These are phyloP conservation scores for Neonectria coccinea DNA, from an alignment of 2,329 filamentous ascomycete genomes.

Conservation along the genomic window DNA sequence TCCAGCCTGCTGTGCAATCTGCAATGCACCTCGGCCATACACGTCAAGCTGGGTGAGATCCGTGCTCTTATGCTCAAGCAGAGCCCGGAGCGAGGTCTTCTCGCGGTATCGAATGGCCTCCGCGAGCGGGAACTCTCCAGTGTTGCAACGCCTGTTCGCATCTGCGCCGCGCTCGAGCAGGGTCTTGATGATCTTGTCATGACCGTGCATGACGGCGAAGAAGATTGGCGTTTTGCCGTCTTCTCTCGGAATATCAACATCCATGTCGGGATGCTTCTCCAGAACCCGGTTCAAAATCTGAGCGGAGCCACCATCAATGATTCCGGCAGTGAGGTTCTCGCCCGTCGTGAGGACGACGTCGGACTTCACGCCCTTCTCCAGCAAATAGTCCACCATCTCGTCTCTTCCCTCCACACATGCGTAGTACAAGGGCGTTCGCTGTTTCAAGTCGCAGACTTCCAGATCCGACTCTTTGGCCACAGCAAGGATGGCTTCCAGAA, in stretches of 20 bases:
- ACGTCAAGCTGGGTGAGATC: slow-evolving; percentile 32
- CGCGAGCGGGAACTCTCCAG: slow-evolving; percentile 26
- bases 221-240: slow-evolving; percentile 31
- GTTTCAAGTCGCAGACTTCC: slow-evolving; percentile 27
- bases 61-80: slow-evolving; percentile 24
- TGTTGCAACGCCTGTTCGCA: slow-evolving; percentile 24
- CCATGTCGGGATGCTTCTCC: slow-evolving; percentile 29
- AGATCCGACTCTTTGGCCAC: slow-evolving; percentile 15
- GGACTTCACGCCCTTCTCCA: slow-evolving; percentile 30
- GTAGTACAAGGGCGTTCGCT: slow-evolving; percentile 32
- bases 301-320: slow-evolving; percentile 29
- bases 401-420: slow-evolving; percentile 28
- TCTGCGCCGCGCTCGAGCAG: slow-evolving; percentile 33
- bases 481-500: slow-evolving; percentile 26
- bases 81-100: slow-evolving; percentile 8
- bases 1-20: slow-evolving; percentile 29
- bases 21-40: slow-evolving; percentile 25
- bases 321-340: slow-evolving; percentile 28
- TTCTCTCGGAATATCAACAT: slow-evolving; percentile 22
- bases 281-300: slow-evolving; percentile 29
- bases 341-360: slow-evolving; percentile 21
- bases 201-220: slow-evolving; percentile 19
- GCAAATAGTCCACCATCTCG: slow-evolving; percentile 33
- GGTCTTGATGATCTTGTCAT: slow-evolving; percentile 16
- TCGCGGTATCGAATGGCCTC: slow-evolving; percentile 30